A percentile compares a stretch with the other conserved stretches of the same genome.
phyloP scores from a whole-genome alignment of 2,329 filamentous ascomycete species.

The Penicillium sp. region DNA sequence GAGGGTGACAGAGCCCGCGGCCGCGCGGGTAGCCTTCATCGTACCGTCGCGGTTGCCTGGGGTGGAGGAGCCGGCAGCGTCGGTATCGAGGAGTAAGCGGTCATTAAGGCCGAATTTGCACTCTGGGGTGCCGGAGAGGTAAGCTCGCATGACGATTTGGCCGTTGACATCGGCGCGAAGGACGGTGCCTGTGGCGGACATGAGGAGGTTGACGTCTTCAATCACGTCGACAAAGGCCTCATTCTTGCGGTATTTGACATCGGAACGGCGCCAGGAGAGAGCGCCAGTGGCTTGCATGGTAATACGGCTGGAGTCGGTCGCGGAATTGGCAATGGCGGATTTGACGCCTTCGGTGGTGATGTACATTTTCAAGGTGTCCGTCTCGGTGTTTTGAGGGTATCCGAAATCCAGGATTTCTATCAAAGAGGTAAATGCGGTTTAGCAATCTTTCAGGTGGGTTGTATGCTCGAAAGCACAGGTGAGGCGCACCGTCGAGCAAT shows the following conservation, averaged over 20 bases:
- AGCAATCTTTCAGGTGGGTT: too few species aligned
- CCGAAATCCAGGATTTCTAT: slow-evolving; percentile 96
- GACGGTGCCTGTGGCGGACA: slow-evolving; percentile 95
- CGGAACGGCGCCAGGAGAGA: slow-evolving; percentile 89
- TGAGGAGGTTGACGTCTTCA: slow-evolving; percentile 95
- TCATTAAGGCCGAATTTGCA: slow-evolving; percentile 99
- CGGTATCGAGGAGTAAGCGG: slow-evolving; percentile 75
- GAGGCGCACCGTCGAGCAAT: slow-evolving; percentile 77
- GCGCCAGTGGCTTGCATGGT: slow-evolving; percentile 98
- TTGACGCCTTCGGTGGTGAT: slow-evolving; percentile 99
- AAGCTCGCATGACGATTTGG: slow-evolving; percentile 97
- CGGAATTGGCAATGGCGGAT: slow-evolving; percentile 58
- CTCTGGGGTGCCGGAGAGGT: slow-evolving; percentile 89
- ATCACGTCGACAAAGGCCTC: slow-evolving; percentile 99
- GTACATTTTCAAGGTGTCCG: slow-evolving; percentile 98
- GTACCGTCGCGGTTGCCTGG: slow-evolving; percentile 53
- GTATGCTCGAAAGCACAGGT: too few species aligned
- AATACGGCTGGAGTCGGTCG: slow-evolving; percentile 88
- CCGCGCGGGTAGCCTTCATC: slow-evolving; percentile 85
- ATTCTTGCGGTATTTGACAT: slow-evolving; percentile 99
- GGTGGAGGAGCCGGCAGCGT: slow-evolving; percentile 53
- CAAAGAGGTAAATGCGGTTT: too few species aligned
- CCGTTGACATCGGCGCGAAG: slow-evolving; percentile 92
- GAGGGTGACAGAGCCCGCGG: slow-evolving; percentile 85
- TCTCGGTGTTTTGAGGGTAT: slow-evolving; percentile 97